Evolutionary conservation across 257 asterid genomes (phyloP), one percentile per base, ranked within the genome.

Genomic region (Capsicum chinense): DNA sequence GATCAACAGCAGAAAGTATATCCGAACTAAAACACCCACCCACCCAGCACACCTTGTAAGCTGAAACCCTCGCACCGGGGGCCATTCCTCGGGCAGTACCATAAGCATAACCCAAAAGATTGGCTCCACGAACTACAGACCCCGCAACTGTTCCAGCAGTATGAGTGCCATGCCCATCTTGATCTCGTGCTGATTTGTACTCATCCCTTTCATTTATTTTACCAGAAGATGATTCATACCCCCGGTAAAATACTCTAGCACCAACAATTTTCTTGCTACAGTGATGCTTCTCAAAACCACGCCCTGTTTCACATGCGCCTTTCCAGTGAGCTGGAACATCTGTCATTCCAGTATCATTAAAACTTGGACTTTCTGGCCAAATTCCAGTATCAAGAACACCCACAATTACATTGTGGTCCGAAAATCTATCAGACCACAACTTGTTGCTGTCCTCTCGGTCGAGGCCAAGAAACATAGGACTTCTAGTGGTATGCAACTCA

Each of bases 1-100:
- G 98, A 84, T 97, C 99, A 15, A 97, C 91, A 0, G 99, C 99
- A 3, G 98, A 90, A 11, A 97, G 91, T 58, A 97, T 97, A 63
- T 95, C 98, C 0, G 99, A 97, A 87, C 98, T 93, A 58, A 94
- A 94, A 83, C 98, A 97, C 5, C 98, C 98, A 2, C 99, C 98
- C 0, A 83, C 88, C 99, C 99, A 97, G 84, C 99, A 97, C 8
- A 97, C 98, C 60, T 95, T 97, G 33, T 97, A 97, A 9, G 93
- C 94, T 2, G 98, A 98, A 50, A 97, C 83, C 50, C 99, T 90
- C 0, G 98, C 99, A 15, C 94, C 95, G 0, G 97, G 94, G 3
- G 97, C 96, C 99, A 94, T 94, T 39, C 99, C 98, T 17, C 92
- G 48, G 0, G 98, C 98, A 0, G 95, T 94, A 0, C 99, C 99